These are phyloP conservation scores for Diaporthe eres DNA, from an alignment of 2,329 filamentous ascomycete species.

Conservation along the genomic window DNA sequence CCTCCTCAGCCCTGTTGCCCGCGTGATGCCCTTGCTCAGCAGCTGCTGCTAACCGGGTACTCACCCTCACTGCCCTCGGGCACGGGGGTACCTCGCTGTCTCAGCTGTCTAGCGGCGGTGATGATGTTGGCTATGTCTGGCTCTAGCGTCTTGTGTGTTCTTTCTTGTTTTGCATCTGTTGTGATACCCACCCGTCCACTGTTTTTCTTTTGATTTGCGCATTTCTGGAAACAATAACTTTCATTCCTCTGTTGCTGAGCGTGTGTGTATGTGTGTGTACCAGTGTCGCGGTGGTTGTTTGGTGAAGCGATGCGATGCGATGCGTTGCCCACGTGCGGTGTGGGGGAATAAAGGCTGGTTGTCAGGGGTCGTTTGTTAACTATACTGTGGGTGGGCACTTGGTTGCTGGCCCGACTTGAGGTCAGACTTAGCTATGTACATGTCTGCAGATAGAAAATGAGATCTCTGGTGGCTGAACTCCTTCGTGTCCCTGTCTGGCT, in stretches of 20 bases:
- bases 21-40: conserved; percentile 22
- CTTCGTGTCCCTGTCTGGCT: neutral
- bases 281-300: neutral
- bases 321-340: conserved; percentile 15
- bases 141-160: conserved; percentile 24
- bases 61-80: neutral
- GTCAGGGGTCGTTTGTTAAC: neutral
- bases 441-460: conserved; percentile 27
- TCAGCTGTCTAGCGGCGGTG: neutral
- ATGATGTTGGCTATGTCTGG: conserved; percentile 19
- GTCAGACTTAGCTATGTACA: conserved; percentile 3
- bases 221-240: conserved; percentile 42
- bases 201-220: conserved; percentile 3
- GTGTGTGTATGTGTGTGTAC: conserved; percentile 23
- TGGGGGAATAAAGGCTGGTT: conserved; percentile 31
- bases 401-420: neutral
- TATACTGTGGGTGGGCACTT: neutral
- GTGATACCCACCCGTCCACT: conserved; percentile 39
- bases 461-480: conserved; percentile 24
- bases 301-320: neutral
- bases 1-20: neutral
- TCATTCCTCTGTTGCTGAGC: conserved; percentile 25
- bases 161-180: conserved; percentile 24
- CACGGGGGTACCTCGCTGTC: neutral
- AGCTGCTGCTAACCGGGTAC: conserved; percentile 10